Evolutionary conservation across 139 green algal genomes (phyloP), one percentile per base, ranked within the genome.

Genomic region (Chlorella sp.): DNA sequence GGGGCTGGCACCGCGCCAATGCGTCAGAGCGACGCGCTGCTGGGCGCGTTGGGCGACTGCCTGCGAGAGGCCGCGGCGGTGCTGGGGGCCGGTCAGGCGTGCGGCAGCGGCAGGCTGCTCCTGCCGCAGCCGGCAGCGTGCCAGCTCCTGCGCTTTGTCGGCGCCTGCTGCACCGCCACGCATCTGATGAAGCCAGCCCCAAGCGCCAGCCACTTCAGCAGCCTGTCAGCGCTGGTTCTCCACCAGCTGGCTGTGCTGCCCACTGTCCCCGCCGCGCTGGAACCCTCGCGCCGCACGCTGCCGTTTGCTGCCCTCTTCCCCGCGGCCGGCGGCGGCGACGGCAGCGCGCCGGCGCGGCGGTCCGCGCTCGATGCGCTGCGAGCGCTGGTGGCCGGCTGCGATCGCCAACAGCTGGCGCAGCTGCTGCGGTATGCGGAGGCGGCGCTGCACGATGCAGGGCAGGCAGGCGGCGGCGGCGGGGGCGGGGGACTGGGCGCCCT

Each of bases 281-380:
- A 8, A 17, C 36, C 42, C 29, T 59, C 31, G 23, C 68, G 55
- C 68, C 67, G 62, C 15, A 73, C 45, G 5, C 23, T 77, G 6
- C 77, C 77, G 42, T 75, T 83, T 46, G 53, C 56, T 15, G 77
- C 77, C 12, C 25, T 64, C 50, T 83, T 83, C 60, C 77, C 77
- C 2, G 77, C 77, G 2, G 58, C 66, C 9, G 29, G 21, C 46
- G 17, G 71, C 41, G 35, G 41, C 21, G 29, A 5, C 17, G 19
- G 42, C 41, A 35, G 45, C 48, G 15, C 3, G 2, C 35, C 31
- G 21, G n/a, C 23, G 19, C 60, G 72, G 38, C 60, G 51, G 4
- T n/a, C 51, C 35, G 38, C 65, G 42, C 42, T 83, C 14, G 53
- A 46, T 7, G 69, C 77, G 2, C 48, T 83, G n/a, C 58, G 45